Evolutionary conservation across 129 eudicot species (phyloP), one percentile per base, ranked within the genome.

Genomic region (Tagetes patula): DNA sequence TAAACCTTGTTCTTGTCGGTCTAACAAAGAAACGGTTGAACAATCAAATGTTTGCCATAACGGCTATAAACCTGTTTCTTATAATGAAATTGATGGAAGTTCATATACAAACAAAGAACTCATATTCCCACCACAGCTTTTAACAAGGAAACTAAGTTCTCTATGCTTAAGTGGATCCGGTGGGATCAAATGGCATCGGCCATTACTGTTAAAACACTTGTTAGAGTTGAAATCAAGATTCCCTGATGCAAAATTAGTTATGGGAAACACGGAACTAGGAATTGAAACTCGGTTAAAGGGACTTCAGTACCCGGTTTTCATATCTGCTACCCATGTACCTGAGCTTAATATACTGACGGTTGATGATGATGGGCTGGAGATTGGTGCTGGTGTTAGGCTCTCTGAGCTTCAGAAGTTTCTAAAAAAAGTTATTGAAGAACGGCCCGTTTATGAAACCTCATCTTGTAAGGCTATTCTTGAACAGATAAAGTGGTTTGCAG

Each of bases 401-500:
- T 88, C 97, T 4, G 90, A 85, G 69, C 87, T 95, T 55, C 82
- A 77, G 74, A 80, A 65, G 41, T 68, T 71, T 39, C 58, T 95
- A 13, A 84, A 78, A 77, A 62, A 72, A 67, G 80, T 78, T 67
- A n/a, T 74, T 0, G 38, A 65, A 9, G 84, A 88, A 69, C 97
- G 90, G 40, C 73, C 83, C 20, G 10, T 80, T 61, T 70, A 83
- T 79, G 94, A 95, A 83, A 89, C 89, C 62, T 83, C 94, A 50
- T 75, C 96, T 4, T 88, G 91, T 66, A 82, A 78, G 63, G 88
- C 97, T 50, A 77, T 95, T 55, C 71, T 83, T 47, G 94, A 88
- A 47, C 99, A 95, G 77, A 65, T 91, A 71, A 95, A 85, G 82
- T 95, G 97, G 99, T 95, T 95, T 84, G 99, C 97, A 5, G 99